Base-by-base conservation (phyloP, 2,329 filamentous ascomycete genomes). In the Microcyclosporella mali region DNA sequence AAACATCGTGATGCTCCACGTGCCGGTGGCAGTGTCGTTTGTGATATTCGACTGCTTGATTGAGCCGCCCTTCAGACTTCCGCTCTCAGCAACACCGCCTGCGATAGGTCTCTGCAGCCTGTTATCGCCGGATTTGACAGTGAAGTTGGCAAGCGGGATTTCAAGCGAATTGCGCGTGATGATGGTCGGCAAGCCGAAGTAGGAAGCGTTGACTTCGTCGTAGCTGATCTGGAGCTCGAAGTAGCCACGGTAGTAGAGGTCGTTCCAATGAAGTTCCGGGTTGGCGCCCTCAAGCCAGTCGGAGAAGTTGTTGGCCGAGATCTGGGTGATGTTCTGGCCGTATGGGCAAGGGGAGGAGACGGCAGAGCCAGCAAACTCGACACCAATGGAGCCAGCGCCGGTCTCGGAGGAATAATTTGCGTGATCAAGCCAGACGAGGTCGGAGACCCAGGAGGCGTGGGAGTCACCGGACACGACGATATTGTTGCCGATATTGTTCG, bases 241-340 rank as follows among this genome's bases (percentile, higher is more conserved):
- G 65, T 88, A 88, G 1, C 84, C 84, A 14, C 83, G 73, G 62
- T 86, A 88, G 61, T 84, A 87, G 6, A 80, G 62, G 44, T 87
- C 83, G 53, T 82, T 78, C 84, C 82, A 88, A 56, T 84, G 79
- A 35, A 88, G 67, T 60, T 84, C 80, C 1, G 69, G 65, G 61
- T 85, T 87, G 33, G 58, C 58, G 49, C 45, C 46, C n/a, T 71
- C 67, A 27, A 75, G 65, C 51, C 58, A 61, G 53, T 69, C 51
- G 2, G 70, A 70, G 43, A 64, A 61, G 37, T 68, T 66, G 49
- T 79, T 72, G 1, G 77, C 77, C 1, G 62, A 60, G 0, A 64
- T 65, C 35, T 80, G 69, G 2, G 72, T 72, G 43, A 79, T 78
- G 58, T 77, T 78, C 38, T 74, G 71, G 10, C 81, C 81, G n/a